Evolutionary conservation across 2,329 filamentous ascomycete species (phyloP).

Genomic region (Xylariaceae sp.): DNA sequence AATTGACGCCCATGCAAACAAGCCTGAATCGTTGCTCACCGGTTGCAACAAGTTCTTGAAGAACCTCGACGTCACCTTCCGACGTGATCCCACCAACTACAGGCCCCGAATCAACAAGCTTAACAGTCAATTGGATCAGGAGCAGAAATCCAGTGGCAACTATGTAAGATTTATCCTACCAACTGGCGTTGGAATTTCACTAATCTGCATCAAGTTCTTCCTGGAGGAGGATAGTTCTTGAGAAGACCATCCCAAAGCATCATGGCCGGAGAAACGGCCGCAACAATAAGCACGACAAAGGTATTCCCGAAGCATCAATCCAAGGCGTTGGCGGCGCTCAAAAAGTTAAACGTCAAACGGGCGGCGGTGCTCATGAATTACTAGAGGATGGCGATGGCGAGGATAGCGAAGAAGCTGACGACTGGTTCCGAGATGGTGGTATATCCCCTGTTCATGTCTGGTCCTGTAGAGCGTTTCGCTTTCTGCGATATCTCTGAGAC

Average conservation of each 20-base stretch:
- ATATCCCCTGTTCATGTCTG: constrained; percentile 64
- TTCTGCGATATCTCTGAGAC: not conserved
- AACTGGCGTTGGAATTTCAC: constrained; percentile 4
- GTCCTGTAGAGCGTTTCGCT: constrained; percentile 45
- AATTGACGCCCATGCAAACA: constrained; percentile 81
- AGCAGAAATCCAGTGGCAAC: constrained; percentile 92
- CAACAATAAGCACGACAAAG: constrained; percentile 31
- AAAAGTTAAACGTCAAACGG: constrained; percentile 34
- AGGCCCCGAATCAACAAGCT: constrained; percentile 98
- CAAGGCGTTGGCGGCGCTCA: constrained; percentile 52
- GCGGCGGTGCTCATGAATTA: constrained; percentile 20
- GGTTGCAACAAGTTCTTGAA: constrained; percentile 97
- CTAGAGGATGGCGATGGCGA: constrained; percentile 57
- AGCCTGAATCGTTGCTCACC: constrained; percentile 86
- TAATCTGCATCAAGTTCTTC: constrained; percentile 68
- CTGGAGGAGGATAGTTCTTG: constrained; percentile 70
- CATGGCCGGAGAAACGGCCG: constrained; percentile 31
- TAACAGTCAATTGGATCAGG: constrained; percentile 93
- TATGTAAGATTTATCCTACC: constrained; percentile 58
- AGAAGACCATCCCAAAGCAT: constrained; percentile 59
- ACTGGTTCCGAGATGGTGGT: constrained; percentile 57
- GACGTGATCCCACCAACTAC: constrained; percentile 93
- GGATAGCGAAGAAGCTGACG: constrained; percentile 65
- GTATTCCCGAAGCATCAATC: constrained; percentile 39
- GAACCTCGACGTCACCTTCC: constrained; percentile 97